Conservation (phyloP, 1,284 basidiomycete species). For the Pyrrhoderma noxium region DNA sequence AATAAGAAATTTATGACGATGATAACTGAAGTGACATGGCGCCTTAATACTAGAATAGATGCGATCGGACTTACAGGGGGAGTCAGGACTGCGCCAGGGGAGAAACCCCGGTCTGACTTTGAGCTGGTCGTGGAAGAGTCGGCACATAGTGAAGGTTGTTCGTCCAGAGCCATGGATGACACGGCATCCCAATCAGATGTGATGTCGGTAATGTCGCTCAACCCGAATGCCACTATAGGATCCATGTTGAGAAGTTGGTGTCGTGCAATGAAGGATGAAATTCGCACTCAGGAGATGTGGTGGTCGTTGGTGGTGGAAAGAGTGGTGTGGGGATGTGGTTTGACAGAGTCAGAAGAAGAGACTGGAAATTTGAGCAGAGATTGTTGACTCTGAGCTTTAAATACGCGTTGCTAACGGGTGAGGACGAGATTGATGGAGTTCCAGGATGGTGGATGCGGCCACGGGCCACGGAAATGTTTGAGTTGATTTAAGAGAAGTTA, state of each 20-base stretch:
- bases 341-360: too few species aligned
- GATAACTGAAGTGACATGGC: too few species aligned
- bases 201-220: constrained; percentile 1
- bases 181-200: constrained; percentile 6
- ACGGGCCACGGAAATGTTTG: too few species aligned
- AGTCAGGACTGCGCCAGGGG: constrained; percentile 15
- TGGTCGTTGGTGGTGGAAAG: not conserved
- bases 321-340: too few species aligned
- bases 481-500: not conserved
- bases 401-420: too few species aligned
- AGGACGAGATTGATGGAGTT: too few species aligned
- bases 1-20: not conserved
- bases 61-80: constrained; percentile 9
- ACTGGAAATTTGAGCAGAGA: too few species aligned
- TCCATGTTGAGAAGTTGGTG: constrained; percentile 4
- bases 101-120: constrained; percentile 8
- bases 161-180: not conserved
- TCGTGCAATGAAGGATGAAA: too few species aligned
- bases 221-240: not conserved
- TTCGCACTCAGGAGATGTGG: not conserved
- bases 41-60: too few species aligned
- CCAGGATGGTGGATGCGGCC: too few species aligned
- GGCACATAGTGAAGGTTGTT: not conserved
- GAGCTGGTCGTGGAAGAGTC: constrained; percentile 1
- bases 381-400: too few species aligned